Evolutionary conservation across 208 protist genomes (phyloP), one percentile per base, ranked within the genome.

Genomic region (Borovskyia barvae): DNA sequence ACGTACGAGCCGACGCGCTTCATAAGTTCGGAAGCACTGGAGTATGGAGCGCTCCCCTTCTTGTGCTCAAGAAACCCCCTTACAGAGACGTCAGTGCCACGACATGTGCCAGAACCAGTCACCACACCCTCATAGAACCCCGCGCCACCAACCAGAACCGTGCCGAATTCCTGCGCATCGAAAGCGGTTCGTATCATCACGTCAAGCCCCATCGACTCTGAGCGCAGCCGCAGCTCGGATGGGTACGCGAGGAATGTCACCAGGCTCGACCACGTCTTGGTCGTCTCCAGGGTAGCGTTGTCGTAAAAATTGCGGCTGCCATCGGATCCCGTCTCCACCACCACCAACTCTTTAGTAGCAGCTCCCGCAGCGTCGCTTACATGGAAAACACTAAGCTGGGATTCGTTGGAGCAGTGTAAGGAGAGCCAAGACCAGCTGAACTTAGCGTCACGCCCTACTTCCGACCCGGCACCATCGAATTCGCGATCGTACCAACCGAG

Each of bases 121-220:
- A 89, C 46, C 26, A 59, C 51, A 17, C 82, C 82, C 46, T 84
- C 68, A 39, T 74, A 86, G 72, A 86, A 83, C 25, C 66, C 82
- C 20, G 56, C 60, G 20, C 75, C 68, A 8, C 42, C 35, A 2
- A 71, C 66, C 25, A 84, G 5, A 35, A 81, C 19, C 2, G 75
- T 84, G 9, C 41, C n/a, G 58, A 89, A 77, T 46, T 89, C 75
- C 40, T 89, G 82, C 15, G 58, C 60, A n/a, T 22, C 41, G 53
- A 86, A 83, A 11, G 46, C 42, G 19, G 65, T 50, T 30, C 41
- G 32, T 14, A 85, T n/a, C n/a, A 64, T 35, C 33, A 66, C 35
- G 3, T 55, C 41, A 15, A 89, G 43, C 7, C 58, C 54, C 29
- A 82, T 46, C 17, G 64, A 69, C 15, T 55, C 53, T 22, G 73